These are phyloP conservation scores for Apiotrichum porosum DNA, from an alignment of 1,284 basidiomycete genomes.

Conservation along the genomic window DNA sequence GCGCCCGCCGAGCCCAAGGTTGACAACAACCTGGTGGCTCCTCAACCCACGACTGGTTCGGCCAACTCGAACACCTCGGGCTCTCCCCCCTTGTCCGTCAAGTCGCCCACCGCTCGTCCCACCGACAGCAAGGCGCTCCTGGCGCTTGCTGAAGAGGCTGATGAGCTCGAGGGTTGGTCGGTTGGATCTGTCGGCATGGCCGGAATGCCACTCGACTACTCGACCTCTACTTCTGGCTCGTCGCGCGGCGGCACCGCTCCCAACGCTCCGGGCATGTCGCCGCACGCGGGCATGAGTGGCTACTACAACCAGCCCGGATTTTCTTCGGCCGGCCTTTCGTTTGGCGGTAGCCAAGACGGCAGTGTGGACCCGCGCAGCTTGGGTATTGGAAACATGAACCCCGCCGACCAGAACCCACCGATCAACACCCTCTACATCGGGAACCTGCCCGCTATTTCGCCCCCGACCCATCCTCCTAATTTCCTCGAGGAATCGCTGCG, in stretches of 20 bases:
- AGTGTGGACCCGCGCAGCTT: constrained; percentile 15
- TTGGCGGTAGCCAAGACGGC: constrained; percentile 6
- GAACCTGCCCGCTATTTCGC: constrained; percentile 74
- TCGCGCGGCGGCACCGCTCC: constrained; percentile 1
- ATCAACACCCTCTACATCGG: constrained; percentile 95
- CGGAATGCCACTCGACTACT: constrained; percentile 20
- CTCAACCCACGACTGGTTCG: constrained; percentile 5
- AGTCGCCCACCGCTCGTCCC: constrained; percentile 30
- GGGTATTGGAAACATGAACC: constrained; percentile 49
- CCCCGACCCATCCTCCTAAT: constrained; percentile 60
- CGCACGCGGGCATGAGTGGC: neutral
- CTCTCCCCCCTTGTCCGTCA: constrained; percentile 32
- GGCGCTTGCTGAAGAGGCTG: constrained; percentile 46
- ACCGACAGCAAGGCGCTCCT: constrained; percentile 46
- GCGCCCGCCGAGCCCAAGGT: constrained; percentile 6
- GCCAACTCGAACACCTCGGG: constrained; percentile 26
- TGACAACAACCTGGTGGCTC: constrained; percentile 10
- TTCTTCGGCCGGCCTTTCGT: constrained; percentile 8
- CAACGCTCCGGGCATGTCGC: neutral
- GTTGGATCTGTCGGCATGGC: constrained; percentile 34
- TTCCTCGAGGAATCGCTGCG: constrained; percentile 80
- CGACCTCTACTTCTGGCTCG: constrained; percentile 1
- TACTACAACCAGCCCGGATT: constrained; percentile 8
- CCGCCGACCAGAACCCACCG: constrained; percentile 74
- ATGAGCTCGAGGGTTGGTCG: constrained; percentile 47